These are phyloP conservation scores for Artomyces pyxidatus DNA, from an alignment of 768 basidiomycete species.

Conservation along the genomic window DNA sequence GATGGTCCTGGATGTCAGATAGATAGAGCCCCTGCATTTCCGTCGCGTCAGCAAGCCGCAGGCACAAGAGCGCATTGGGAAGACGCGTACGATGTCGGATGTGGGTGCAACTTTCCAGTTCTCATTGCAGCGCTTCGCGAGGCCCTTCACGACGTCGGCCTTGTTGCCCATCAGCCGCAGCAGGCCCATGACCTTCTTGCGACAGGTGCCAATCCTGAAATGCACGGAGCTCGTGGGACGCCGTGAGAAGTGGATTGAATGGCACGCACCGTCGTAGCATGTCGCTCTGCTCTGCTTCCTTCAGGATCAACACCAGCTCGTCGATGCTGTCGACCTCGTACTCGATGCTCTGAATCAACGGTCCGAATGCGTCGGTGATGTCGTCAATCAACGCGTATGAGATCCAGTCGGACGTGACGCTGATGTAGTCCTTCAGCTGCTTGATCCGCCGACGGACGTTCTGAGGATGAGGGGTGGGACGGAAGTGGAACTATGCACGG, in stretches of 20 bases:
- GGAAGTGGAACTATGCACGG: slow-evolving; percentile 79
- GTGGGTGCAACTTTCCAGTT: slow-evolving; percentile 98
- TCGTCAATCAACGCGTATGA: slow-evolving; percentile 99
- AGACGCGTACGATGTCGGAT: slow-evolving; percentile 74
- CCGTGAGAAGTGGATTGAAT: neutral
- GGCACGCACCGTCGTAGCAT: slow-evolving; percentile 69
- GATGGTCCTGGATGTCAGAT: slow-evolving; percentile 95
- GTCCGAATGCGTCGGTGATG: slow-evolving; percentile 98
- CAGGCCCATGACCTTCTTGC: slow-evolving; percentile 99
- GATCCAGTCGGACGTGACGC: slow-evolving; percentile 99
- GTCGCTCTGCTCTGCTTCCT: slow-evolving; percentile 93
- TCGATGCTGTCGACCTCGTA: slow-evolving; percentile 99
- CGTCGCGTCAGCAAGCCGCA: slow-evolving; percentile 3
- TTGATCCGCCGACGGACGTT: slow-evolving; percentile 97
- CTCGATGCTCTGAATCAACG: slow-evolving; percentile 96
- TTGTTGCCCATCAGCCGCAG: slow-evolving; percentile 97
- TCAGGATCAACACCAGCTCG: slow-evolving; percentile 93
- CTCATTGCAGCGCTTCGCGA: slow-evolving; percentile 97
- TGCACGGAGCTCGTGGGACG: neutral
- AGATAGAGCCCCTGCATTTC: slow-evolving; percentile 80
- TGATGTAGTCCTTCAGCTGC: slow-evolving; percentile 98
- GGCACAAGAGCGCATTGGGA: neutral
- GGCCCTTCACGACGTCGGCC: slow-evolving; percentile 97
- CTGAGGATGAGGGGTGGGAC: slow-evolving; percentile 94
- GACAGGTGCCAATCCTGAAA: slow-evolving; percentile 84